These are phyloP conservation scores for Hericium erinaceus DNA, from an alignment of 768 basidiomycete genomes.

Conservation along the genomic window DNA sequence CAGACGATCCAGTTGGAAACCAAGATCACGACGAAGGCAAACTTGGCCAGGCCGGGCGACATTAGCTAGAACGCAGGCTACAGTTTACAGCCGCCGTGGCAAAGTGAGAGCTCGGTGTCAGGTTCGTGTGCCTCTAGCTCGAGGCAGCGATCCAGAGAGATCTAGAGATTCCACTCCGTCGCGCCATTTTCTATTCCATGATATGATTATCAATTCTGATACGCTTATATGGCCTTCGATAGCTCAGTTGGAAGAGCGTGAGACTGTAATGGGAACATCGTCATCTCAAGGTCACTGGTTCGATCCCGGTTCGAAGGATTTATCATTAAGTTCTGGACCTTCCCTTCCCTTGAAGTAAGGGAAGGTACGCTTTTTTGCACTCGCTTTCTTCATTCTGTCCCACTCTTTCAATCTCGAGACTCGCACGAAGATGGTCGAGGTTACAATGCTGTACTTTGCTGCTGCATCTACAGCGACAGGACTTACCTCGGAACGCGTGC, in stretches of 20 bases:
- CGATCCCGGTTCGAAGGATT: constrained; percentile 25
- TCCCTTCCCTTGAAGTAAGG: not conserved
- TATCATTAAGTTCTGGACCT: no score
- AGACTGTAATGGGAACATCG: constrained; percentile 20
- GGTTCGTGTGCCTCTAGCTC: no score
- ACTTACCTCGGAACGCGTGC: constrained; percentile 41
- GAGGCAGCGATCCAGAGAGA: no score
- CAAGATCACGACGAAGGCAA: constrained; percentile 44
- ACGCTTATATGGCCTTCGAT: constrained; percentile 14
- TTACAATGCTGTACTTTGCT: constrained; percentile 46
- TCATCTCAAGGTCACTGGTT: constrained; percentile 24
- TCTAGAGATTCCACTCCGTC: no score
- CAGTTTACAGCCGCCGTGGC: not conserved
- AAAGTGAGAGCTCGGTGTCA: not conserved
- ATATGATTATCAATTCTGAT: not conserved
- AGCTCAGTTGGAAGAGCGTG: constrained; percentile 28
- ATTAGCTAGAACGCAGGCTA: constrained; percentile 24
- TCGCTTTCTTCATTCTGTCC: no score
- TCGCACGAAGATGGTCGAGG: constrained; percentile 5
- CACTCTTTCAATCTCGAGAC: no score
- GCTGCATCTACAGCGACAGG: constrained; percentile 65
- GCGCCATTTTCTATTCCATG: no score
- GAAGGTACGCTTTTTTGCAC: no score
- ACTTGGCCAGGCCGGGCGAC: constrained; percentile 37
- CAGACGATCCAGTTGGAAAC: constrained; percentile 53